Base-by-base conservation (phyloP, 352 stramenopile species). In the Globisporangium nagaii region DNA sequence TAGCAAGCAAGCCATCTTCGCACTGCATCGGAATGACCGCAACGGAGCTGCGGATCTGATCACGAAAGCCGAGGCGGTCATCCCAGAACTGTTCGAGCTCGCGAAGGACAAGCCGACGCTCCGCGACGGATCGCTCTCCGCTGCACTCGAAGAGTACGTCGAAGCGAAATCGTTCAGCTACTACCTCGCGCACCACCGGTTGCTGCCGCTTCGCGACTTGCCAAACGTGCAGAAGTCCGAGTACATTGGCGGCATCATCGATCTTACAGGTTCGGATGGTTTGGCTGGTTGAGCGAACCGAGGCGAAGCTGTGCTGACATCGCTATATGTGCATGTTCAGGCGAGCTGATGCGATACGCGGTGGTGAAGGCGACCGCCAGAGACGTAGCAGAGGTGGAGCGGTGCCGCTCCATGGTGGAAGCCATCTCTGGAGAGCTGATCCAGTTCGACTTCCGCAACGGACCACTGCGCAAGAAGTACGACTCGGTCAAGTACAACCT, bases 401-500 rank as follows among this genome's bases (percentile, higher is more conserved):
- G 72, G 19, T 95, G 86, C 42, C 81, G 87, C 13, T 65, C 83
- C 53, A 84, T 96, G 65, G 88, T 98, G 0, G 69, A 88, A 42
- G 72, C 83, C 22, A 94, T 98, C 42, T 87, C 89, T 1, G 86
- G 91, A 11, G 81, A 97, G 59, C 58, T 96, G 19, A 84, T 98
- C 31, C 74, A 97, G 71, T 98, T 98, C 57, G 93, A 98, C 64
- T 98, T 98, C 59, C 77, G 93, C 35, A 98, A 98, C 63, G 91
- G 93, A 0, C 73, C 80, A 13, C 50, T 98, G 37, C 79, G 95
- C 31, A 88, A 90, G 45, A 97, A 97, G 62, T 98, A 96, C 54
- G 95, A 98, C 67, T 83, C 89, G 20, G 76, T 96, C 57, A 98
- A 98, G 69, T 98, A 98, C 78, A 93, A 93, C 17, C 51, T 98